A percentile compares a stretch with the other conserved stretches of the same genome.
Evolutionary conservation across 2,329 filamentous ascomycete genomes (phyloP).

Genomic region (Scorias spongiosa): DNA sequence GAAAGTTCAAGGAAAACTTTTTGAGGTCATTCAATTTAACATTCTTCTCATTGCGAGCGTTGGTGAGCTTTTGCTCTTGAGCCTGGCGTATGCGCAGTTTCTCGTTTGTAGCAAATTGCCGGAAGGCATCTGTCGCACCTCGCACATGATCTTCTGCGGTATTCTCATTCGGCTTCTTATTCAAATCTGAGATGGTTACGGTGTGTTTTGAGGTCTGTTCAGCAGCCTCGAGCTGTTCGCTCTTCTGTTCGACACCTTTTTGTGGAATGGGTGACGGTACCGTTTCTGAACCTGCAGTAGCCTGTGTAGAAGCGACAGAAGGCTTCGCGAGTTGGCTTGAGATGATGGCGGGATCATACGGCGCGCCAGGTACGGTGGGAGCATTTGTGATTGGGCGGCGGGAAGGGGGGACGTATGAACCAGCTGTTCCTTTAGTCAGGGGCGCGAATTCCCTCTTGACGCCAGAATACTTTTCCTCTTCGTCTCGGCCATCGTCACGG

Average conservation of each 20-base stretch:
- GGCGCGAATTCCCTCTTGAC: conserved; percentile 62
- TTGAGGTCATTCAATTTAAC: conserved; percentile 87
- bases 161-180: conserved; percentile 25
- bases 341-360: conserved; percentile 79
- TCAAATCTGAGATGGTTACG: neutral
- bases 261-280: neutral
- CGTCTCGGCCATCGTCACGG: conserved; percentile 54
- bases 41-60: conserved; percentile 60
- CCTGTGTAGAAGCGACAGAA: conserved; percentile 13
- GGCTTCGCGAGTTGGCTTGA: conserved; percentile 58
- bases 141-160: conserved; percentile 45
- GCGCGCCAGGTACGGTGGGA: conserved; percentile 58
- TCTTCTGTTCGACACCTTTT: neutral
- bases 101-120: conserved; percentile 46
- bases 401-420: conserved; percentile 83
- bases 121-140: conserved; percentile 47
- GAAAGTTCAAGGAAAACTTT: conserved; percentile 89
- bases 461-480: conserved; percentile 96
- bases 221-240: conserved; percentile 1
- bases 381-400: conserved; percentile 63
- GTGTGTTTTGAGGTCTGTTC: neutral
- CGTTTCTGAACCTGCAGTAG: conserved; percentile 1
- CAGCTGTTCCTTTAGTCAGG: conserved; percentile 43
- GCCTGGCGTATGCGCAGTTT: conserved; percentile 42
- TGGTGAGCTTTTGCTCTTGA: conserved; percentile 39